A percentile compares a stretch with the other conserved stretches of the same genome.
phyloP scores from a whole-genome alignment of 805 yeast genomes.

The Candida koratica region DNA sequence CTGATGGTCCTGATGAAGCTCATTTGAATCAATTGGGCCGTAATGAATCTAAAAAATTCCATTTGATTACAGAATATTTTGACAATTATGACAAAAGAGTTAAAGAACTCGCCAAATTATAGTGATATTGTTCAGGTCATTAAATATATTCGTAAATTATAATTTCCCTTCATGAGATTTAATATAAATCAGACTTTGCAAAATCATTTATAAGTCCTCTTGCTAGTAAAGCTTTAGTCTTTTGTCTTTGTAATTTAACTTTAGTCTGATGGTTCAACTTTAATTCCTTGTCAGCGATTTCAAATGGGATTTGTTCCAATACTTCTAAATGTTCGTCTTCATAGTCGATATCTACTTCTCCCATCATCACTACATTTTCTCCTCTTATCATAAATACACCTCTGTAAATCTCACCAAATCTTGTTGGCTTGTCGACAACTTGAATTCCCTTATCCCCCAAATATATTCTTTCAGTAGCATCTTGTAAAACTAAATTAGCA shows the following conservation, averaged over 20 bases:
- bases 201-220: slow-evolving; percentile 58
- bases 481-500: slow-evolving; percentile 89
- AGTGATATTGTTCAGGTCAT: slow-evolving; percentile 5
- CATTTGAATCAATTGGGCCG: slow-evolving; percentile 56
- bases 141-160: slow-evolving; percentile 1
- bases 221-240: slow-evolving; percentile 46
- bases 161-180: slow-evolving; percentile 9
- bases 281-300: slow-evolving; percentile 51
- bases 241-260: slow-evolving; percentile 40
- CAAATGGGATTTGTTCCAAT: slow-evolving; percentile 57
- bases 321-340: slow-evolving; percentile 67
- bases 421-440: slow-evolving; percentile 25
- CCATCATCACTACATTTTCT: slow-evolving; percentile 90
- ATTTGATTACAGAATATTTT: slow-evolving; percentile 34
- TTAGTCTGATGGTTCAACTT: slow-evolving; percentile 27
- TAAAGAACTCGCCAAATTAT: slow-evolving; percentile 25
- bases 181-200: slow-evolving; percentile 52
- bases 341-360: slow-evolving; percentile 84
- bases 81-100: slow-evolving; percentile 18
- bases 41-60: slow-evolving; percentile 37
- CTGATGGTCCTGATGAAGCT: slow-evolving; percentile 71
- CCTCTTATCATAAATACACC: slow-evolving; percentile 92
- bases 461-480: slow-evolving; percentile 81
- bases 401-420: slow-evolving; percentile 70
- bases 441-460: slow-evolving; percentile 39